Conservation (phyloP, 139 green algal species). For the Micromonas commoda region DNA sequence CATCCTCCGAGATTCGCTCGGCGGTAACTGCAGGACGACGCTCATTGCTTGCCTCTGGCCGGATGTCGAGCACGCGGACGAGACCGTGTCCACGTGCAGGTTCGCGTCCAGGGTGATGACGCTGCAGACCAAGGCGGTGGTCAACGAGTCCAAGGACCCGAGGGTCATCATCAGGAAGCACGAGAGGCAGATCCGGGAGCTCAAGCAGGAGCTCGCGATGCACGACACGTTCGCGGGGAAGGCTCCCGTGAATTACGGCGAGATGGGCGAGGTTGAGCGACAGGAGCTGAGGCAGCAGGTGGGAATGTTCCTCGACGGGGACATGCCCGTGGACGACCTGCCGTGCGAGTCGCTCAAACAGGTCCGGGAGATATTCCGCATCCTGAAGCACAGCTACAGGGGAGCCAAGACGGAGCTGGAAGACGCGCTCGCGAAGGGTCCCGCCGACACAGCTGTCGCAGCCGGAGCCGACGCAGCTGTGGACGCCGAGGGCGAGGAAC, state of each 20-base stretch:
- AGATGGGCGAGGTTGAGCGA: slow-evolving; percentile 54
- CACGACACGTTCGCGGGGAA: slow-evolving; percentile 60
- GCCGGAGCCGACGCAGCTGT: no score
- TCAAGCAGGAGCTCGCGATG: slow-evolving; percentile 79
- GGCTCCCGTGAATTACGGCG: slow-evolving; percentile 55
- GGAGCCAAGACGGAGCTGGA: not conserved
- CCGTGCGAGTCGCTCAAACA: slow-evolving; percentile 53
- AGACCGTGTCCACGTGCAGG: slow-evolving; percentile 65
- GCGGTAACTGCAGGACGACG: slow-evolving; percentile 68
- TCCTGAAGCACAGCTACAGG: not conserved
- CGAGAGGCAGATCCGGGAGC: slow-evolving; percentile 67
- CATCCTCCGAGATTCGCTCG: slow-evolving; percentile 64
- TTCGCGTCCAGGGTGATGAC: slow-evolving; percentile 52
- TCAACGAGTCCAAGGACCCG: slow-evolving; percentile 66
- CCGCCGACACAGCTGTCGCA: no score
- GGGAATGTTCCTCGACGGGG: slow-evolving; percentile 32
- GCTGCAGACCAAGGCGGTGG: slow-evolving; percentile 50
- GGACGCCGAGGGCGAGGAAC: no score
- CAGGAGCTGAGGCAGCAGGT: slow-evolving; percentile 45
- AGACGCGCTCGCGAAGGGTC: no score
- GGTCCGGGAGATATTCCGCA: slow-evolving; percentile 35
- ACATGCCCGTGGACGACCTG: slow-evolving; percentile 51
- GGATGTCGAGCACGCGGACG: slow-evolving; percentile 57
- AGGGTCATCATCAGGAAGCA: slow-evolving; percentile 51
- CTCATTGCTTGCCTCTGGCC: slow-evolving; percentile 73